Evolutionary conservation across 768 basidiomycete species (phyloP).

Genomic region (Amanita rimosa): DNA sequence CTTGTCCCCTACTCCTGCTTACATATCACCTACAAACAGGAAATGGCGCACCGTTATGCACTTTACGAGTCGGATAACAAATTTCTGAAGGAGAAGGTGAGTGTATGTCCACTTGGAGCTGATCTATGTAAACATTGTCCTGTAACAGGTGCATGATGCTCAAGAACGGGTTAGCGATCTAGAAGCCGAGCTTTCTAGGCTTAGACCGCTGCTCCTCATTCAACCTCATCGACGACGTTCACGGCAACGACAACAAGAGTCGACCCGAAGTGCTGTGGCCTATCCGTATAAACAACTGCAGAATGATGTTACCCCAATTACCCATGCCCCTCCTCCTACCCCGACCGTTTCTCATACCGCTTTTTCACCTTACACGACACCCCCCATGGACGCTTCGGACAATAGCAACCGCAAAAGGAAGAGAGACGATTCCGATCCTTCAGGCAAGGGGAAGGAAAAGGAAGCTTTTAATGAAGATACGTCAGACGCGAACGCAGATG

Average conservation of each 20-base stretch:
- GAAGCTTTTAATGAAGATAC: not conserved
- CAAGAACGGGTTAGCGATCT: slow-evolving; percentile 41
- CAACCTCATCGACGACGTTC: slow-evolving; percentile 29
- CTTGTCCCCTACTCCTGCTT: slow-evolving; percentile 3
- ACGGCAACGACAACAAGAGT: slow-evolving; percentile 5
- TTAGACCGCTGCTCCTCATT: slow-evolving; percentile 62
- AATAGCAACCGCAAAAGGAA: slow-evolving; percentile 3
- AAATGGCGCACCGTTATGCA: slow-evolving; percentile 39
- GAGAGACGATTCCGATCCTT: not conserved
- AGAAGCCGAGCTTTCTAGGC: slow-evolving; percentile 51
- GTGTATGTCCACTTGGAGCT: slow-evolving; percentile 5
- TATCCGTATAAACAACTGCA: slow-evolving; percentile 5
- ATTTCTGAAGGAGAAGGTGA: slow-evolving; percentile 48
- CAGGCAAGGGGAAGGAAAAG: slow-evolving; percentile 9
- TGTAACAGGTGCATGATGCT: slow-evolving; percentile 43
- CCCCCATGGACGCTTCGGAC: not conserved
- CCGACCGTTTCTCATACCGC: not conserved
- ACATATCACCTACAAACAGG: slow-evolving; percentile 24
- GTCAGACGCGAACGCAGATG: slow-evolving; percentile 2
- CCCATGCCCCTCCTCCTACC: not conserved
- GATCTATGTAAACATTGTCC: not conserved
- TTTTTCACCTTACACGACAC: not conserved
- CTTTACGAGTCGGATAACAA: slow-evolving; percentile 51
- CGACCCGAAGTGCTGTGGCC: not conserved
- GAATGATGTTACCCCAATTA: not conserved